phyloP scores from a whole-genome alignment of 2,329 filamentous ascomycete genomes.

The Cercospora canescens region DNA sequence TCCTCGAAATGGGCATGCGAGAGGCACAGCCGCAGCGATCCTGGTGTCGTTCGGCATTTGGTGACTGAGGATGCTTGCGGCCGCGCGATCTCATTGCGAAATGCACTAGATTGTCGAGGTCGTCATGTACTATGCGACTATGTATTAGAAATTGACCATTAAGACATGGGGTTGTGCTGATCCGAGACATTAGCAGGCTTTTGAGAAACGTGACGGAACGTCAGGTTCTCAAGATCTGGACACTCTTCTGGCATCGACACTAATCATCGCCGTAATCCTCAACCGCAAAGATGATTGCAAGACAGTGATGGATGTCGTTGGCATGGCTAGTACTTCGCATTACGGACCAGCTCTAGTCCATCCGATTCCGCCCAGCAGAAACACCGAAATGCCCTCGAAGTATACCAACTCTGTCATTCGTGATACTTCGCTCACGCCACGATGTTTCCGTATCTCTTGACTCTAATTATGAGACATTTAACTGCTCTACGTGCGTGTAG shows the following conservation, averaged over 20 bases:
- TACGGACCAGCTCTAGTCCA: not conserved
- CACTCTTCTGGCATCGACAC: not conserved
- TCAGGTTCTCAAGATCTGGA: not conserved
- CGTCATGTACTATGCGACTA: not conserved
- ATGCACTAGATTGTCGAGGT: not conserved
- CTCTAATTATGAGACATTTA: not conserved
- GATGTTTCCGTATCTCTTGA: not conserved
- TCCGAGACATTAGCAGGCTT: not conserved
- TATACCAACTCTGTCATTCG: too few species aligned
- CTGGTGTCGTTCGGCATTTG: not conserved
- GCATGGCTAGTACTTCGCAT: not conserved
- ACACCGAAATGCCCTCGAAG: not conserved
- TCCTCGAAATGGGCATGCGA: not conserved
- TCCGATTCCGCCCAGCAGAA: not conserved
- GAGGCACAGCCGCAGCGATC: not conserved
- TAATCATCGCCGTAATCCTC: not conserved
- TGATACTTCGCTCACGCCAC: not conserved
- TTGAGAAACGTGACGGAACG: not conserved
- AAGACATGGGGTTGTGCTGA: not conserved
- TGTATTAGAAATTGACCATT: not conserved
- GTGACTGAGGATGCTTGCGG: not conserved
- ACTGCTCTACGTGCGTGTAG: not conserved
- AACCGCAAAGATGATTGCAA: too few species aligned
- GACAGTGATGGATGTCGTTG: not conserved
- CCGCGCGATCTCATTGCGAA: not conserved